Evolutionary conservation across 768 basidiomycete species (phyloP).

Genomic region (Macrolepiota fuliginosa): DNA sequence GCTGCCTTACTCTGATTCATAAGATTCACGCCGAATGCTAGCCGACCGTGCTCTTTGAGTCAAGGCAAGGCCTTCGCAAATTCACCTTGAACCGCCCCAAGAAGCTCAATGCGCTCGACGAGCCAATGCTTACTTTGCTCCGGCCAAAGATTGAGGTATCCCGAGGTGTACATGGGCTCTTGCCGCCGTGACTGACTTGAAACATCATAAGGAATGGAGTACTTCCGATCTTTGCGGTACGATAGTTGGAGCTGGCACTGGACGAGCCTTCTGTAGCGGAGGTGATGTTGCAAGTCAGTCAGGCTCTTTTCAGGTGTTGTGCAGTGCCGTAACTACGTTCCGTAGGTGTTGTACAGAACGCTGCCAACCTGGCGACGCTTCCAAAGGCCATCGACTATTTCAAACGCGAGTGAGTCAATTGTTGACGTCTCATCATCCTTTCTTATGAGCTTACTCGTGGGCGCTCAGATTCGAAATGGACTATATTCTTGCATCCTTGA

Average conservation of each 20-base stretch:
- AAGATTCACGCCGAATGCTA: conserved; percentile 17
- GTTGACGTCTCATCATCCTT: conserved; percentile 17
- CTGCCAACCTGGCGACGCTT: conserved; percentile 48
- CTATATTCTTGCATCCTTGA: conserved; percentile 63
- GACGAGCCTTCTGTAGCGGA: conserved; percentile 88
- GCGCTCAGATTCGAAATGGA: conserved; percentile 72
- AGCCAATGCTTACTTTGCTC: conserved; percentile 71
- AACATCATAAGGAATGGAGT: conserved; percentile 65
- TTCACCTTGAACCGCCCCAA: conserved; percentile 78
- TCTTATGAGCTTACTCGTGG: conserved; percentile 12
- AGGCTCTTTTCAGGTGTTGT: neutral
- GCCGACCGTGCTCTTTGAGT: conserved; percentile 67
- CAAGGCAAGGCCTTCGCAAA: conserved; percentile 57
- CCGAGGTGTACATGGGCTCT: conserved; percentile 1
- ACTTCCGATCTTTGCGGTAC: conserved; percentile 66
- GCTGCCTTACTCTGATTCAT: neutral
- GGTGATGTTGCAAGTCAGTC: conserved; percentile 88
- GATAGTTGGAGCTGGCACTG: conserved; percentile 69
- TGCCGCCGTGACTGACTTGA: conserved; percentile 11
- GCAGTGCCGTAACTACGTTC: neutral
- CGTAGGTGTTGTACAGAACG: conserved; percentile 56
- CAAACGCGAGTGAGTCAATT: conserved; percentile 71
- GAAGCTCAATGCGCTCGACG: conserved; percentile 82
- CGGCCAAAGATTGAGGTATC: conserved; percentile 73
- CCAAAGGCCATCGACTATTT: conserved; percentile 81